Evolutionary conservation across 331 rosid genomes (phyloP).

Genomic region (Cydonia oblonga): DNA sequence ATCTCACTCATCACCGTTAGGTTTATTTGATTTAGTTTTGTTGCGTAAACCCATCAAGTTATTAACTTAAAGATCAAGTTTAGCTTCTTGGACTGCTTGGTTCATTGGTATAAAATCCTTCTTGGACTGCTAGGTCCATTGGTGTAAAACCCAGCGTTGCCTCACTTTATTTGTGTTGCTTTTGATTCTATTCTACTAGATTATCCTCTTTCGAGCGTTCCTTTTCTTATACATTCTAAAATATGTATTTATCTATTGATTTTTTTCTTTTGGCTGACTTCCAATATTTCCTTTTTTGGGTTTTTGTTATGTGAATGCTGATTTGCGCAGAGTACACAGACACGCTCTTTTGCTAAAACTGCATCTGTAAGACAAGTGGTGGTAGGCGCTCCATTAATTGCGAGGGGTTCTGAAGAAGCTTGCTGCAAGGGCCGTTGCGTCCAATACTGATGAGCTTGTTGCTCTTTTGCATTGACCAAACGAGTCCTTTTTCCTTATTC

Average conservation of each 20-base stretch:
- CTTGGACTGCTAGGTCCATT: background rate
- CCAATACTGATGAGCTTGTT: slow-evolving; percentile 42
- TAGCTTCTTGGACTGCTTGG: background rate
- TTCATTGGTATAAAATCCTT: background rate
- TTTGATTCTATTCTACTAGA: background rate
- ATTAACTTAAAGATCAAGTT: too few species aligned
- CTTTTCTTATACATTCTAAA: background rate
- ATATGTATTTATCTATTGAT: background rate
- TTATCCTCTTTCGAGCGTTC: background rate
- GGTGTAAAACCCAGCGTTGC: background rate
- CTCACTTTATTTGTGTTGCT: background rate
- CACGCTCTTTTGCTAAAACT: slow-evolving; percentile 67
- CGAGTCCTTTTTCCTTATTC: slow-evolving; percentile 77
- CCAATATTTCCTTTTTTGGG: background rate
- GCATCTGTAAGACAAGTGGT: slow-evolving; percentile 91
- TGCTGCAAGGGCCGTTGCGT: slow-evolving; percentile 43
- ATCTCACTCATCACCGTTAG: too few species aligned
- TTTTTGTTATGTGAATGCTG: slow-evolving; percentile 6
- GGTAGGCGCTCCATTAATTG: slow-evolving; percentile 92
- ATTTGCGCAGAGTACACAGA: slow-evolving; percentile 52
- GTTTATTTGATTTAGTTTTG: too few species aligned
- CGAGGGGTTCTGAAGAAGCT: slow-evolving; percentile 65
- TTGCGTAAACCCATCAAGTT: too few species aligned
- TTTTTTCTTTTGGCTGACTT: background rate
- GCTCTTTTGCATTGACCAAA: slow-evolving; percentile 88